Evolutionary conservation across 768 basidiomycete species (phyloP), one percentile per base, ranked within the genome.

Genomic region (Suillus fuscotomentosus): DNA sequence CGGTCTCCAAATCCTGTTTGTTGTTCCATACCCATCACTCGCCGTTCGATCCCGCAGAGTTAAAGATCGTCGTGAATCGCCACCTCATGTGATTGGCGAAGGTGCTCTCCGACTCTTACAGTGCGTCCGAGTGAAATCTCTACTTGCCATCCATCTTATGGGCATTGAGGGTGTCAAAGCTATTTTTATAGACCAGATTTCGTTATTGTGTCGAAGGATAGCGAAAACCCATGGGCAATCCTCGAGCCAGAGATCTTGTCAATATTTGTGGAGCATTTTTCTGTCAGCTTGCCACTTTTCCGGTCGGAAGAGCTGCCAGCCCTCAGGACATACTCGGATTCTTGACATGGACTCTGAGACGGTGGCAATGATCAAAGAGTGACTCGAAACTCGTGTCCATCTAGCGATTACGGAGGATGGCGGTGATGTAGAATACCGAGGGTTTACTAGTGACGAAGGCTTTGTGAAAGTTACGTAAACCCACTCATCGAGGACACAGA

Each of bases 171-270:
- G 42, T 7, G 42, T 42, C 42, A 42, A 42, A 42, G 42, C n/a
- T n/a, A n/a, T n/a, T n/a, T n/a, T n/a, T n/a, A n/a, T n/a, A n/a
- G 97, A 0, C 97, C 97, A 6, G 97, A 99, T 78, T 99, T 99
- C 72, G 94, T 99, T 71, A 96, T 95, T 4, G 91, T 98, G 45
- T 94, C 93, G 48, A 99, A 99, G 77, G 89, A 92, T 69, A 83
- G 87, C 55, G 94, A 93, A 73, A 86, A 87, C 70, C 79, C 87
- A 14, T 99, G 97, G 97, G 77, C 90, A 1, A 86, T 97, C 54
- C 77, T 99, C 69, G 99, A 99, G 76, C 97, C 97, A 24, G 97
- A 99, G 80, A 88, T 99, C 54, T 99, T 97, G 73, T 91, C 94
- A 17, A 87, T 89, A 63, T 83, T 99, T 62, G 99, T 99, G 97